These are phyloP conservation scores for Citrus unshiu DNA, from an alignment of 345 rosid genomes.

Conservation along the genomic window DNA sequence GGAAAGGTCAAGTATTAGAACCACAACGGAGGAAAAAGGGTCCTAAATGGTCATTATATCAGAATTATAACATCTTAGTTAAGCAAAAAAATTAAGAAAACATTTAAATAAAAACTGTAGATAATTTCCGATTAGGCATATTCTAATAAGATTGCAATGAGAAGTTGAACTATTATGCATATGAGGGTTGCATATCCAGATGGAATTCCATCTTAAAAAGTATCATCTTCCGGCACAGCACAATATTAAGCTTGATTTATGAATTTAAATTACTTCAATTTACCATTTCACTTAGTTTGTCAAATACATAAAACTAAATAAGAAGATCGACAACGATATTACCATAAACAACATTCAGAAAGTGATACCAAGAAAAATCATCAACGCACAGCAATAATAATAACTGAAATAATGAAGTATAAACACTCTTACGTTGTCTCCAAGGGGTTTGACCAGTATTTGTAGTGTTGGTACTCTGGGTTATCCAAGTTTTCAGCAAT, in stretches of 20 bases:
- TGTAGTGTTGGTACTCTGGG: conserved; percentile 54
- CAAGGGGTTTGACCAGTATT: conserved; percentile 71
- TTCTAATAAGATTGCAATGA: no score
- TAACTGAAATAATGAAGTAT: neutral
- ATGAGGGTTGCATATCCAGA: neutral
- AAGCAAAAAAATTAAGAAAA: no score
- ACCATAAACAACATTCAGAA: neutral
- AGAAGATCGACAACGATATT: no score
- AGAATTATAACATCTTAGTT: no score
- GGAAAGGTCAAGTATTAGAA: no score
- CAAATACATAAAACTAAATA: no score
- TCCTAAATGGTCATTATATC: no score
- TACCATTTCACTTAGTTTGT: neutral
- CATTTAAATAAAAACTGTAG: no score
- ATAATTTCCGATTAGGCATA: neutral
- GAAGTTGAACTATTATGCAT: neutral
- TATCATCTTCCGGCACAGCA: neutral
- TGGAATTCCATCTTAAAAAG: neutral
- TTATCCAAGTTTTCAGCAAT: conserved; percentile 68
- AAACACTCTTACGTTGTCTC: conserved; percentile 53
- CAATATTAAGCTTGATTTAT: neutral
- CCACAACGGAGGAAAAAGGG: no score
- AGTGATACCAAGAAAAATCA: neutral
- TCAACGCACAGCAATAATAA: neutral
- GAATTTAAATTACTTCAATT: neutral